Percentiles rank a stretch among this genome's conserved stretches.
These are phyloP conservation scores for Pontederia paniculata DNA, from an alignment of 176 grass and related monocot genomes.

Conservation along the genomic window DNA sequence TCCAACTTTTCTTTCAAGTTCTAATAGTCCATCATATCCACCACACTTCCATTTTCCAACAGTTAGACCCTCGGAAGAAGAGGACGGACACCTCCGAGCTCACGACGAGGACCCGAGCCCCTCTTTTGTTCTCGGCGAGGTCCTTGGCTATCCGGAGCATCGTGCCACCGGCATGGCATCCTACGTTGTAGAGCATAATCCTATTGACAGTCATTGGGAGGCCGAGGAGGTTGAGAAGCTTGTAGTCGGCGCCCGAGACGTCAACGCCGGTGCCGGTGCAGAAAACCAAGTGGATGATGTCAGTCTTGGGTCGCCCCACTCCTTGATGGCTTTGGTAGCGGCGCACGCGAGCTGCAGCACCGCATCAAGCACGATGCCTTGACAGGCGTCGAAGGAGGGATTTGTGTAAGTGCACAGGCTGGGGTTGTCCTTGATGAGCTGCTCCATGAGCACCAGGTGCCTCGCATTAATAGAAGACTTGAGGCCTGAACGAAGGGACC, in stretches of 20 bases:
- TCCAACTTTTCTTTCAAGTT: too few species aligned
- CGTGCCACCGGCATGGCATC: constrained; percentile 11
- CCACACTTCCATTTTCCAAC: too few species aligned
- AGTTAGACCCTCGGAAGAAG: constrained; percentile 6
- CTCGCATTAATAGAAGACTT: neutral
- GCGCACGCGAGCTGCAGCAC: constrained; percentile 1
- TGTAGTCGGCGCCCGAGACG: neutral
- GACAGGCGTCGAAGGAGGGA: constrained; percentile 4
- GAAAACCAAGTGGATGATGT: constrained; percentile 11
- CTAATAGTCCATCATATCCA: too few species aligned
- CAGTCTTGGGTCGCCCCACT: constrained; percentile 12
- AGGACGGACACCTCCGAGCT: constrained; percentile 7
- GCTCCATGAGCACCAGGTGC: constrained; percentile 1
- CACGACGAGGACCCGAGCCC: constrained; percentile 1
- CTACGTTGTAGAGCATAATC: constrained; percentile 11
- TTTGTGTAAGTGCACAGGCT: neutral
- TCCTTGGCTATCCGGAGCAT: constrained; percentile 8
- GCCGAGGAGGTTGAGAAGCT: constrained; percentile 7
- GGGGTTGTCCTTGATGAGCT: constrained; percentile 2
- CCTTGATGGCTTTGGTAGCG: constrained; percentile 1
- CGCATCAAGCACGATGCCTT: neutral
- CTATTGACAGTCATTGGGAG: neutral
- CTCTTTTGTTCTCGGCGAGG: constrained; percentile 10
- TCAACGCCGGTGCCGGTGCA: constrained; percentile 6
- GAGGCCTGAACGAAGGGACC: neutral